A percentile compares a stretch with the other conserved stretches of the same genome.
Conservation (phyloP, 805 yeast species). For the Saturnispora galanensis region DNA sequence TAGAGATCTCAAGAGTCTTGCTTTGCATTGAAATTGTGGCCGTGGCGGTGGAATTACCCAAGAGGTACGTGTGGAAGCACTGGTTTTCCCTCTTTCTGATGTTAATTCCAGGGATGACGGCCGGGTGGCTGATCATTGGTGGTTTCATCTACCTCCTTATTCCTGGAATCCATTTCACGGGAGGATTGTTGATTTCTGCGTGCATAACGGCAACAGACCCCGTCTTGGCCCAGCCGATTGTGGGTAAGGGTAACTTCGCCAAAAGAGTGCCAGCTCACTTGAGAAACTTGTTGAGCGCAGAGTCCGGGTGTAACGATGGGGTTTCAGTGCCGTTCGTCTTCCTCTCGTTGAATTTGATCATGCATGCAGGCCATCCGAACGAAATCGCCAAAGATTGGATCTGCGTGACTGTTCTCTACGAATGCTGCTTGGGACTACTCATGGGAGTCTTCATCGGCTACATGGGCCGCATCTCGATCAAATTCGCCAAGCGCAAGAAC, state of each 20-base stretch:
- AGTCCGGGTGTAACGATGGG: slow-evolving; percentile 71
- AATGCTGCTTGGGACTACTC: slow-evolving; percentile 46
- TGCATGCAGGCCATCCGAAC: slow-evolving; percentile 37
- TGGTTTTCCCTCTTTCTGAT: slow-evolving; percentile 50
- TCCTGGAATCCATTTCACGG: slow-evolving; percentile 45
- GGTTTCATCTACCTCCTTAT: slow-evolving; percentile 52
- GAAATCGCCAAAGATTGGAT: slow-evolving; percentile 57
- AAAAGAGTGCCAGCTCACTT: slow-evolving; percentile 55
- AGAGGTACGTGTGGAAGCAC: slow-evolving; percentile 50
- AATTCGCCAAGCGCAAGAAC: slow-evolving; percentile 40
- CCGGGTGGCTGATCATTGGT: slow-evolving; percentile 60
- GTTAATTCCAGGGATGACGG: slow-evolving; percentile 59
- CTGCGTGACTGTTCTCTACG: slow-evolving; percentile 48
- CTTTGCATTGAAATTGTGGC: slow-evolving; percentile 64
- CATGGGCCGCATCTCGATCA: slow-evolving; percentile 39
- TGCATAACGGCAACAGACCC: slow-evolving; percentile 77
- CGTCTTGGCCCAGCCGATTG: slow-evolving; percentile 62
- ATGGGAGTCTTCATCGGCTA: slow-evolving; percentile 48
- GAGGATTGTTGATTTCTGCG: slow-evolving; percentile 52
- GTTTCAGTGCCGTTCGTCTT: slow-evolving; percentile 62
- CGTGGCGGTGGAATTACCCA: slow-evolving; percentile 64
- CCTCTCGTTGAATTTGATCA: slow-evolving; percentile 44
- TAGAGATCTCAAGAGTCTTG: slow-evolving; percentile 53
- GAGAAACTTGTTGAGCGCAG: slow-evolving; percentile 54
- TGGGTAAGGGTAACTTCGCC: slow-evolving; percentile 65